Evolutionary conservation across 352 stramenopile genomes (phyloP).

Genomic region (Globisporangium barbulae): DNA sequence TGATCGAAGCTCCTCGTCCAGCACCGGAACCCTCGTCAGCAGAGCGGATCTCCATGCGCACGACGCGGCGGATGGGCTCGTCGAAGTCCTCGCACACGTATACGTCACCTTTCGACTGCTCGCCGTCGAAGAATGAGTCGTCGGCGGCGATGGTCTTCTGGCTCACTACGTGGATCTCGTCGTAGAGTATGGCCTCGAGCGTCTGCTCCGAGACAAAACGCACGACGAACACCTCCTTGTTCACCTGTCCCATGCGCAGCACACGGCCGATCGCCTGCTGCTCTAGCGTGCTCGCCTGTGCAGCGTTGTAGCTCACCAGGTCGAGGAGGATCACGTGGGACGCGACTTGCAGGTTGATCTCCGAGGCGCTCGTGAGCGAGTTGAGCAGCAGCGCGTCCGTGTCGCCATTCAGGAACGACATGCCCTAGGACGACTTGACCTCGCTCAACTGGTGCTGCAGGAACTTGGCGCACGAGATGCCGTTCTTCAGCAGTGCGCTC

Average conservation of each 20-base stretch:
- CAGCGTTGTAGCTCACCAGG: slow-evolving; percentile 58
- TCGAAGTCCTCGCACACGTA: slow-evolving; percentile 61
- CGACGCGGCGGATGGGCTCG: slow-evolving; percentile 44
- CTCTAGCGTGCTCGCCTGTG: slow-evolving; percentile 75
- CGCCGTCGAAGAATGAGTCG: slow-evolving; percentile 69
- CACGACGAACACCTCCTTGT: slow-evolving; percentile 61
- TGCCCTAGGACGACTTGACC: slow-evolving; percentile 70
- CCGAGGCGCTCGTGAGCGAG: slow-evolving; percentile 75
- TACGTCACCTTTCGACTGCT: slow-evolving; percentile 37
- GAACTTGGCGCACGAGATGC: slow-evolving; percentile 66
- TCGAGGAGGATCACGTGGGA: slow-evolving; percentile 84
- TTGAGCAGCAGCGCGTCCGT: slow-evolving; percentile 76
- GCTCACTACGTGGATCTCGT: slow-evolving; percentile 63
- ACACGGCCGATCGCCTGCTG: slow-evolving; percentile 82
- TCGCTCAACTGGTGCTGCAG: slow-evolving; percentile 74
- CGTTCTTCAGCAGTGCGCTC: slow-evolving; percentile 46
- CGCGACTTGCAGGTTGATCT: slow-evolving; percentile 83
- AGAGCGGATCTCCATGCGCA: slow-evolving; percentile 48
- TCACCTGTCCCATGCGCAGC: slow-evolving; percentile 83
- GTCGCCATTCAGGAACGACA: slow-evolving; percentile 58
- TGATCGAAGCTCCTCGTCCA: slow-evolving; percentile 3
- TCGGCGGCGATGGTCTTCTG: slow-evolving; percentile 40
- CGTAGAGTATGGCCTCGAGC: slow-evolving; percentile 69
- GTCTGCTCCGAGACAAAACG: slow-evolving; percentile 74
- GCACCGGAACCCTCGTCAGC: slow-evolving; percentile 7